Conservation (phyloP, 306 rosid species). For the Glycine tomentella region DNA sequence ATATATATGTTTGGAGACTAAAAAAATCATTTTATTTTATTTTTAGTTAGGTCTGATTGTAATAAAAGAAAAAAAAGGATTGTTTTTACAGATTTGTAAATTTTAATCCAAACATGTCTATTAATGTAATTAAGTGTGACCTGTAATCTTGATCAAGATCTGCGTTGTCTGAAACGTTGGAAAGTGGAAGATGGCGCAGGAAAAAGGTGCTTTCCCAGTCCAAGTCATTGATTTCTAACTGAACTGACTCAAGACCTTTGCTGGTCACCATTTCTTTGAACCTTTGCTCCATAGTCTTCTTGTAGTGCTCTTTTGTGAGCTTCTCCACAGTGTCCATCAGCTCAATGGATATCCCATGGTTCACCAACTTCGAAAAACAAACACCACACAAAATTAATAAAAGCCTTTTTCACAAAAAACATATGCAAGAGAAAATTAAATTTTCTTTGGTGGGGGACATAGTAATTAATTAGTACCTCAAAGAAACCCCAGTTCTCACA, state of each 20-base stretch:
- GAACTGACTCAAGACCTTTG: constrained; percentile 71
- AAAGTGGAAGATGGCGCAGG: constrained; percentile 83
- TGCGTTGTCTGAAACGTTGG: constrained; percentile 74
- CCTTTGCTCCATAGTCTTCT: constrained; percentile 79
- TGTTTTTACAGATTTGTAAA: neutral
- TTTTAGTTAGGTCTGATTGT: too few species aligned
- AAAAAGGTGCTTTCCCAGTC: constrained; percentile 99
- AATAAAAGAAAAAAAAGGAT: too few species aligned
- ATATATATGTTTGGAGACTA: too few species aligned
- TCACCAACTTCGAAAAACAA: constrained; percentile 62
- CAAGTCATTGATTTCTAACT: constrained; percentile 67
- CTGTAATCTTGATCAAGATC: constrained; percentile 77
- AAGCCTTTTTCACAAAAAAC: neutral
- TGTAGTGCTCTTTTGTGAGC: constrained; percentile 90
- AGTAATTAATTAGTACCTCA: constrained; percentile 58
- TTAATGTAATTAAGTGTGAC: constrained; percentile 38
- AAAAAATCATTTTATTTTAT: too few species aligned
- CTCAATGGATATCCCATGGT: constrained; percentile 83
- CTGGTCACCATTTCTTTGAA: constrained; percentile 80
- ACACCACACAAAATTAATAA: neutral
- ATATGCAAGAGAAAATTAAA: neutral
- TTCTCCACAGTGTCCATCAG: constrained; percentile 85
- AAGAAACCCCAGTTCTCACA: constrained; percentile 99
- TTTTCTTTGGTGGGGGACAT: neutral
- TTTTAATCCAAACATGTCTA: neutral